Evolutionary conservation across 2,329 filamentous ascomycete genomes (phyloP).

Genomic region (Chaetomium sp.): DNA sequence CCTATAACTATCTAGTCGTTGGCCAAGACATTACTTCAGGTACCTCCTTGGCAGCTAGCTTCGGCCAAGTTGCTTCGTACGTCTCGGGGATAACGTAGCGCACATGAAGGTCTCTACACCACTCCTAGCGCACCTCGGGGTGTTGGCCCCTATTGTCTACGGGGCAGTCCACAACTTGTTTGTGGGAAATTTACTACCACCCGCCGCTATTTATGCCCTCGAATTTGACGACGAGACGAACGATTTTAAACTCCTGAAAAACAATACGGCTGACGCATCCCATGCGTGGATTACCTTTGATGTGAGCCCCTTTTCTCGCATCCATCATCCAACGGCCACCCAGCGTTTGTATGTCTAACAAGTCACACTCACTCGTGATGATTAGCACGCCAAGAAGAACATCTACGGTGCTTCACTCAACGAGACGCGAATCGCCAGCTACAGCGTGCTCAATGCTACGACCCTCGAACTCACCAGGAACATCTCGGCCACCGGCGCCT

Average conservation of each 20-base stretch:
- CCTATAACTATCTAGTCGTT: background rate
- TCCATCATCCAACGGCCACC: too few species aligned
- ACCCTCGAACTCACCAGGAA: slow-evolving; percentile 21
- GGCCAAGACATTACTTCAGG: background rate
- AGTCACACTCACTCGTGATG: background rate
- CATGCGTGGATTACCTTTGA: slow-evolving; percentile 33
- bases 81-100: background rate
- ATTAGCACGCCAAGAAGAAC: slow-evolving; percentile 30
- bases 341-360: background rate
- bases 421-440: slow-evolving; percentile 19
- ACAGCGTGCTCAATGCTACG: slow-evolving; percentile 20
- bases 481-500: slow-evolving; percentile 16
- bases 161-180: slow-evolving; percentile 59
- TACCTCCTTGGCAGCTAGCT: background rate
- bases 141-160: background rate
- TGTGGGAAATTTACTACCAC: slow-evolving; percentile 66
- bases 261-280: slow-evolving; percentile 23
- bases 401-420: slow-evolving; percentile 30
- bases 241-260: slow-evolving; percentile 61
- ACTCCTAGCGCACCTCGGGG: background rate
- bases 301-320: slow-evolving; percentile 6
- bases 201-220: slow-evolving; percentile 67
- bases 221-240: slow-evolving; percentile 65
- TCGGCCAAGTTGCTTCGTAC: background rate
- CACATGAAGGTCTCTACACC: background rate